Base-by-base conservation (phyloP, 805 yeast genomes). In the Zygotorulaspora danielsina region DNA sequence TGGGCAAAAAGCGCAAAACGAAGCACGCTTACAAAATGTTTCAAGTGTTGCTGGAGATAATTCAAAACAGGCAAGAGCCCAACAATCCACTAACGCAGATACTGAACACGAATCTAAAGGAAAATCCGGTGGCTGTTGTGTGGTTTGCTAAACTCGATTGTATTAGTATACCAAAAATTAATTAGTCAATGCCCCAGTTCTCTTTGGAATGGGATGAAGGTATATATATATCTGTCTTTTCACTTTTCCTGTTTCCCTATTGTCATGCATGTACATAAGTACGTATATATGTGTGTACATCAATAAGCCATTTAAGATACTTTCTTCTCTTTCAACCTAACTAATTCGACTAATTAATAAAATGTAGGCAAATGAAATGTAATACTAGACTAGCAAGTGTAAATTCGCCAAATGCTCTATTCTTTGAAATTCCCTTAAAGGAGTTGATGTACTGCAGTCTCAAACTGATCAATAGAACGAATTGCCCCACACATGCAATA, bases 401-500 rank as follows among this genome's bases (percentile, higher is more conserved):
- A 57, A 76, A 93, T 65, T 93, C 98, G 13, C 88, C 95, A 61
- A 93, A 76, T 4, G 97, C 88, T 39, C 80, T 69, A 54, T 72
- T 75, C 24, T 75, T 75, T 4, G 75, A 55, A 27, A 76, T 69
- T 3, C 64, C 59, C 3, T 53, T 55, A 56, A 75, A 76, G 39
- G 65, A 64, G 32, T 69, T 53, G 44, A 70, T 64, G 42, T 73
- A 70, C 59, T 89, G 97, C 55, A 90, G 72, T 56, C 97, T 73
- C 55, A 93, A 69, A 45, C 84, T 74, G 29, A 84, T 86, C 9
- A 94, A 78, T 47, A 93, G 73, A 18, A 93, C 97, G 61, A 93
- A 93, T 64, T 93, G 97, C 10, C 95, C 97, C 36, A 93, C 97
- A 32, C 97, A 85, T 16, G 87, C 70, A 39, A 83, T 76, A 59